A percentile compares a stretch with the other conserved stretches of the same genome.
Conservation (phyloP, 139 green algal species). For the Chlamydomonas sp. region DNA sequence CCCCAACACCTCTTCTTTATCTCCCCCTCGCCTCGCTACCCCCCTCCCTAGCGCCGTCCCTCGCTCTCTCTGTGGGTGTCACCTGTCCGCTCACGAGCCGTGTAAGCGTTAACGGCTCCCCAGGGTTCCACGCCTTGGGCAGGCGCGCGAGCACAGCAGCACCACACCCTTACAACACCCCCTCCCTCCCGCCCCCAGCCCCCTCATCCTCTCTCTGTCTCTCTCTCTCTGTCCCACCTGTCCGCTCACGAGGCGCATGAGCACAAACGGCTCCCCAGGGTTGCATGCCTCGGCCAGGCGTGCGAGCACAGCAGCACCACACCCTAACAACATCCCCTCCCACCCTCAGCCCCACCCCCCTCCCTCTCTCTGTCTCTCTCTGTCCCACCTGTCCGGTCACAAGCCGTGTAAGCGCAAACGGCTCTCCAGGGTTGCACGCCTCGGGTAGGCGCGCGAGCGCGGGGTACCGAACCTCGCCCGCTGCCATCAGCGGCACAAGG, state of each 20-base stretch:
- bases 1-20: not conserved
- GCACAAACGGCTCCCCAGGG: not conserved
- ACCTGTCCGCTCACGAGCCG: not conserved
- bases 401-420: slow-evolving; percentile 54
- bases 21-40: not conserved
- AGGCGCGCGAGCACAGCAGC: not conserved
- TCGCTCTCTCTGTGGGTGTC: not conserved
- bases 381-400: slow-evolving; percentile 31
- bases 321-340: not conserved
- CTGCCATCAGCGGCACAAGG: slow-evolving; percentile 46
- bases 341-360: not conserved
- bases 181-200: no score
- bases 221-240: not conserved
- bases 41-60: not conserved
- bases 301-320: not conserved
- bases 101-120: not conserved
- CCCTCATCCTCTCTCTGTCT: no score
- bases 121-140: not conserved
- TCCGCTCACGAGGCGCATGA: not conserved
- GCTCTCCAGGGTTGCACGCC: slow-evolving; percentile 32
- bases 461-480: slow-evolving; percentile 24
- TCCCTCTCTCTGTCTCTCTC: no score
- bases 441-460: slow-evolving; percentile 45
- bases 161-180: not conserved
- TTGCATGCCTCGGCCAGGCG: not conserved